Conservation (phyloP, 441 rosid species). For the Croton laevigatus region DNA sequence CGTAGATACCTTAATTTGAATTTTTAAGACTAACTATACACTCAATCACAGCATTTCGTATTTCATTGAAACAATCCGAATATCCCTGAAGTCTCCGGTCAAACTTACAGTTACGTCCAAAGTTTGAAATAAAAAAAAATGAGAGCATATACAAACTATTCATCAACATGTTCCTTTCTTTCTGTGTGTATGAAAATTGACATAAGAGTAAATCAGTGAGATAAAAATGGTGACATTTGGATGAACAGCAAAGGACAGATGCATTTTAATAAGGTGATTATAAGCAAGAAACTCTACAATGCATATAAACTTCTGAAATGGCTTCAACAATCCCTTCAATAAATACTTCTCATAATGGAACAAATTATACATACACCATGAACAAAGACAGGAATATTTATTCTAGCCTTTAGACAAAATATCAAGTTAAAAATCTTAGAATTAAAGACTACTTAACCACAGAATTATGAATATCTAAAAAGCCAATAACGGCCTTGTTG, state of each 20-base stretch:
- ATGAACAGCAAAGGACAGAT: not conserved
- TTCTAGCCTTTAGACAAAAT: not conserved
- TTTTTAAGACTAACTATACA: not conserved
- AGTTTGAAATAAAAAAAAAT: not conserved
- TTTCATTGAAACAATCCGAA: not conserved
- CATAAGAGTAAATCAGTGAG: not conserved
- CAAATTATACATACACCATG: not conserved
- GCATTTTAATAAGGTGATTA: not conserved
- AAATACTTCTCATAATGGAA: not conserved
- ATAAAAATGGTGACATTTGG: not conserved
- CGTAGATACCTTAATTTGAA: not conserved
- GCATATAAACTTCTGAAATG: not conserved
- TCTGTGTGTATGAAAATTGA: not conserved
- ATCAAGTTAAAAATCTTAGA: slow-evolving; percentile 2
- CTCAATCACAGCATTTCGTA: not conserved
- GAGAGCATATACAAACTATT: not conserved
- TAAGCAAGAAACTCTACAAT: not conserved
- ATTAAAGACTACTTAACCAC: slow-evolving; percentile 3
- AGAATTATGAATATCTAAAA: not conserved
- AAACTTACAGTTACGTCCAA: not conserved
- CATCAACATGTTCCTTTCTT: not conserved
- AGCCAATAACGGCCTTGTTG: not conserved
- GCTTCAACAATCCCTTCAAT: not conserved
- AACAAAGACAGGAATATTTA: not conserved
- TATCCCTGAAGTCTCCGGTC: not conserved